These are phyloP conservation scores for Chalciporus sphaerocephalus DNA, from an alignment of 768 basidiomycete species.

Conservation along the genomic window DNA sequence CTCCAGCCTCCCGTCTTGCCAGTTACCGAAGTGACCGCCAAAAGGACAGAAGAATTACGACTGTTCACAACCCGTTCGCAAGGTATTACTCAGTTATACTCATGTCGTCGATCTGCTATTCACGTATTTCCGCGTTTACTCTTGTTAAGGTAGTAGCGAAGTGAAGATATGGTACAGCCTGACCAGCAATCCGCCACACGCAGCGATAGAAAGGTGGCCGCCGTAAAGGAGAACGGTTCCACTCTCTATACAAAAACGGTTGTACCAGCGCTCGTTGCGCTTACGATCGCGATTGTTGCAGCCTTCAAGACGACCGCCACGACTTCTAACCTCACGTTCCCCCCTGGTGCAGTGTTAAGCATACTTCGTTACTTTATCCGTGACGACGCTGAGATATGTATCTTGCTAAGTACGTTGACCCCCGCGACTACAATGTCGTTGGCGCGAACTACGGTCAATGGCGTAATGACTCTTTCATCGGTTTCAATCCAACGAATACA, in stretches of 20 bases:
- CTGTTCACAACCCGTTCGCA: no score
- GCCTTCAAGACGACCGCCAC: neutral
- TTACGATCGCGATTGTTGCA: constrained; percentile 6
- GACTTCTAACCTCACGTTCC: constrained; percentile 4
- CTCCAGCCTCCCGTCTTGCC: no score
- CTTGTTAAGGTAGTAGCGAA: no score
- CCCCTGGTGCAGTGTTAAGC: constrained; percentile 24
- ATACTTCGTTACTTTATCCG: neutral
- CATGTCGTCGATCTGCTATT: no score
- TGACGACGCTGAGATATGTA: neutral
- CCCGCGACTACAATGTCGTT: constrained; percentile 48
- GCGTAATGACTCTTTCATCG: constrained; percentile 36
- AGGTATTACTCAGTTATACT: no score
- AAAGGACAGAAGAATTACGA: no score
- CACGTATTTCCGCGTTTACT: no score
- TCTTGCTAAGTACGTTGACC: constrained; percentile 43
- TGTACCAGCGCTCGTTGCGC: neutral
- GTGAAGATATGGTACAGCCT: no score
- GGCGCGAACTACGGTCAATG: constrained; percentile 41
- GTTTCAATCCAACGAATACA: constrained; percentile 63
- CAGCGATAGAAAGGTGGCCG: no score
- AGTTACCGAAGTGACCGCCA: no score
- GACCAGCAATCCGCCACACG: no score
- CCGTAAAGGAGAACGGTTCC: neutral
- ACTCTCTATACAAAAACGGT: neutral